Percentiles rank a stretch among this genome's conserved stretches.
These are phyloP conservation scores for Aspergillus chevalieri DNA, from an alignment of 2,329 filamentous ascomycete species.

Conservation along the genomic window DNA sequence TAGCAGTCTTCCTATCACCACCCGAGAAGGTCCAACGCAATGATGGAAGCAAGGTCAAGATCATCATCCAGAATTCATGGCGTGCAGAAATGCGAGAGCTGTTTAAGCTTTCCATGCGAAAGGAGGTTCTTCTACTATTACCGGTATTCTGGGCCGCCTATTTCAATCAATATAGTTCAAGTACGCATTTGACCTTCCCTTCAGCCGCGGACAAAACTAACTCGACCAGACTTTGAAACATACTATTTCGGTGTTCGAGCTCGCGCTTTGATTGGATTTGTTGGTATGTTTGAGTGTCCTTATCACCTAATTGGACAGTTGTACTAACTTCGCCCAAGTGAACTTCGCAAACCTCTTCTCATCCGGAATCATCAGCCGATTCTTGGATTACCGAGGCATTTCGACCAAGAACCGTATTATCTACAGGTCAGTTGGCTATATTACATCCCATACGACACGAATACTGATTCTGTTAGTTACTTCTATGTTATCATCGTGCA, in stretches of 20 bases:
- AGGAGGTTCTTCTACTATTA: conserved; percentile 34
- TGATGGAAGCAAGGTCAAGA: conserved; percentile 36
- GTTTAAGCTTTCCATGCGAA: conserved; percentile 19
- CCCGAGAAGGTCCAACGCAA: conserved; percentile 40
- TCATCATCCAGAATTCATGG: conserved; percentile 34
- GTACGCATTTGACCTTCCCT: conserved; percentile 5
- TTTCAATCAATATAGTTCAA: conserved; percentile 42
- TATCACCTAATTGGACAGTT: background rate
- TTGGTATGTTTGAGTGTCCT: conserved; percentile 17
- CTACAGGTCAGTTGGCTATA: conserved; percentile 16
- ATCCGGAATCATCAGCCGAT: conserved; percentile 40
- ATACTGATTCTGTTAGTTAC: conserved; percentile 22
- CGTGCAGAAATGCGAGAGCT: conserved; percentile 36
- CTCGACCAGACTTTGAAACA: conserved; percentile 40
- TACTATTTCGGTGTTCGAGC: conserved; percentile 45
- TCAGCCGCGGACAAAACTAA: conserved; percentile 2
- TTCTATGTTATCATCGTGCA: conserved; percentile 44
- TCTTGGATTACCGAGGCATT: conserved; percentile 40
- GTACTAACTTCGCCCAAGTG: conserved; percentile 9
- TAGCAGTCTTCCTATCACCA: conserved; percentile 35
- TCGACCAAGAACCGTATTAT: conserved; percentile 39
- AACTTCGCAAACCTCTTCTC: conserved; percentile 40
- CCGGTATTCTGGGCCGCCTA: conserved; percentile 42
- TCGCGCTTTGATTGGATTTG: conserved; percentile 44
- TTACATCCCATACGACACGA: background rate